These are phyloP conservation scores for Penicillium sp. DNA, from an alignment of 2,329 filamentous ascomycete genomes.

Conservation along the genomic window DNA sequence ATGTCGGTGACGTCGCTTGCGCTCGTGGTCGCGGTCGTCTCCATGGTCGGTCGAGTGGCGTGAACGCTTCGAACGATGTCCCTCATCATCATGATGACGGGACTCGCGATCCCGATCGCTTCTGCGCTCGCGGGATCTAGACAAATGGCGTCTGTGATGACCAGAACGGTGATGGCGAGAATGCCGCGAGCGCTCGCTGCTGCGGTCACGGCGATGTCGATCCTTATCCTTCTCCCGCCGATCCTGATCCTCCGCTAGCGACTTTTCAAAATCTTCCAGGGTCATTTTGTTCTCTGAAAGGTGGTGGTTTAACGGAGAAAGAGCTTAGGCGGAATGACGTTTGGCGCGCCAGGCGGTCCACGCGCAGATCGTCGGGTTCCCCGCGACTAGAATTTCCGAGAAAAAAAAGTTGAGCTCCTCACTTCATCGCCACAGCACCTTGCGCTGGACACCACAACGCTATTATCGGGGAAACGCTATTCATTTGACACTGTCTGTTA, in stretches of 20 bases:
- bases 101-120: constrained; percentile 35
- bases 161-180: constrained; percentile 25
- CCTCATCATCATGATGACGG: constrained; percentile 51
- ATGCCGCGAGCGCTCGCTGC: constrained; percentile 39
- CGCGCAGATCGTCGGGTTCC: constrained; percentile 26
- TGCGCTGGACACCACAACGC: background rate
- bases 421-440: background rate
- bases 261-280: constrained; percentile 73
- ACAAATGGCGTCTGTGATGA: constrained; percentile 46
- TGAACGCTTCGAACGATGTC: constrained; percentile 64
- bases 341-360: constrained; percentile 31
- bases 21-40: constrained; percentile 46
- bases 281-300: constrained; percentile 46
- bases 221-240: constrained; percentile 38
- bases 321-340: constrained; percentile 33
- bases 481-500: background rate
- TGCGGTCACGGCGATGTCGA: constrained; percentile 37
- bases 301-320: constrained; percentile 10
- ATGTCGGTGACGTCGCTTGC: constrained; percentile 48
- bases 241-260: constrained; percentile 60
- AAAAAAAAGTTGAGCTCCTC: constrained; percentile 21
- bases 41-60: constrained; percentile 55
- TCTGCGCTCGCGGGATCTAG: constrained; percentile 36
- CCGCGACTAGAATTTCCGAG: constrained; percentile 30
- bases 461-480: background rate